These are phyloP conservation scores for Aspergillaceae sp. DNA, from an alignment of 2,329 filamentous ascomycete genomes.

Conservation along the genomic window DNA sequence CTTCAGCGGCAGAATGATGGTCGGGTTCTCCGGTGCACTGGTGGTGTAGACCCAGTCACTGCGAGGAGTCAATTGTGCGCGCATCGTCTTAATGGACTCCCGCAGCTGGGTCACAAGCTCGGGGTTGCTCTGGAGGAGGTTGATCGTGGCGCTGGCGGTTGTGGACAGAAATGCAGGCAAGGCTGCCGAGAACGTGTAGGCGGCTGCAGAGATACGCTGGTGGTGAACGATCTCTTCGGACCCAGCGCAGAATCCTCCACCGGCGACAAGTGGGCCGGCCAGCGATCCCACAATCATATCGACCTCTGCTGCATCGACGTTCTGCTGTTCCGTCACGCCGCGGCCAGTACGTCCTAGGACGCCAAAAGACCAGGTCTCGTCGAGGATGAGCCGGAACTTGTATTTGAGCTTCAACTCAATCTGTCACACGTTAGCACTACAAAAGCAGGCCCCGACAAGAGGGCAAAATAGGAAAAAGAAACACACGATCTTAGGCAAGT, in stretches of 20 bases:
- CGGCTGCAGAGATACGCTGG: slow-evolving; percentile 82
- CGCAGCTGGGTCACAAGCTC: slow-evolving; percentile 70
- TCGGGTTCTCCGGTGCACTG: slow-evolving; percentile 74
- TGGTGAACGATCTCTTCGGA: slow-evolving; percentile 88
- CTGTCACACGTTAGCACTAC: slow-evolving; percentile 32
- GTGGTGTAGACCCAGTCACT: slow-evolving; percentile 87
- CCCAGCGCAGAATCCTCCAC: slow-evolving; percentile 92
- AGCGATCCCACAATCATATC: slow-evolving; percentile 97
- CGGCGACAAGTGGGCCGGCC: slow-evolving; percentile 79
- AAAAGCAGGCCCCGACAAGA: not conserved
- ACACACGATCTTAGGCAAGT: slow-evolving; percentile 74
- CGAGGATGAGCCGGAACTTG: slow-evolving; percentile 95
- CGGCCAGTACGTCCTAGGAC: slow-evolving; percentile 85
- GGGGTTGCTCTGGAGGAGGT: slow-evolving; percentile 75
- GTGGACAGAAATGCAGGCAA: slow-evolving; percentile 88
- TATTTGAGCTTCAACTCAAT: slow-evolving; percentile 90
- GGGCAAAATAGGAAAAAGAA: not conserved
- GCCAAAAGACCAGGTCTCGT: slow-evolving; percentile 96
- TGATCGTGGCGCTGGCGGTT: slow-evolving; percentile 87
- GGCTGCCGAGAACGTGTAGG: slow-evolving; percentile 93
- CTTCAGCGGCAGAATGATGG: slow-evolving; percentile 77
- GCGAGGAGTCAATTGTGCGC: slow-evolving; percentile 77
- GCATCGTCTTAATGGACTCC: slow-evolving; percentile 80
- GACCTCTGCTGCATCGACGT: slow-evolving; percentile 84
- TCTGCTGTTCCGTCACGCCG: slow-evolving; percentile 90